phyloP scores from a whole-genome alignment of 805 yeast genomes.

The Yamadazyma nakazawae region DNA sequence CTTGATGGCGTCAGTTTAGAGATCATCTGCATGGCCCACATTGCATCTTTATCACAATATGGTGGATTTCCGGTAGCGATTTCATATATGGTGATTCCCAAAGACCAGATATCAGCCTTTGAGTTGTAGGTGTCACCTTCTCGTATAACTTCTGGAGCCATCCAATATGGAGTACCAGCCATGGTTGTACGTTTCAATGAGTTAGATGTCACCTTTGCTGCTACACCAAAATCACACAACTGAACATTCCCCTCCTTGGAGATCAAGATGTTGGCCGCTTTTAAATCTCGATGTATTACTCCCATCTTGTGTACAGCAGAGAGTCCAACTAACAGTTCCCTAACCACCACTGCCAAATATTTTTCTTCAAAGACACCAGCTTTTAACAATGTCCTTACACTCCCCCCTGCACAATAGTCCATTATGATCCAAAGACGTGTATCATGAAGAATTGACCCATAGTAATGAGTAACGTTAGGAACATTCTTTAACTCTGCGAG shows the following conservation, averaged over 20 bases:
- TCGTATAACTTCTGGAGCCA: constrained; percentile 98
- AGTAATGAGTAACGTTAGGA: constrained; percentile 91
- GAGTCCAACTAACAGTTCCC: constrained; percentile 79
- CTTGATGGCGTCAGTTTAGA: constrained; percentile 94
- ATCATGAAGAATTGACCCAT: constrained; percentile 82
- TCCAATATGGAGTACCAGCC: constrained; percentile 97
- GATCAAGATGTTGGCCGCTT: constrained; percentile 92
- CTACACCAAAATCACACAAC: constrained; percentile 97
- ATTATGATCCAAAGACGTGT: constrained; percentile 95
- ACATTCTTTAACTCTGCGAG: constrained; percentile 75
- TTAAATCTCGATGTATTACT: constrained; percentile 92
- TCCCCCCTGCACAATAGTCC: constrained; percentile 98
- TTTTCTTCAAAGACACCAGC: constrained; percentile 88
- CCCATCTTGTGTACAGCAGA: constrained; percentile 82
- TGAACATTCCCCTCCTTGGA: constrained; percentile 87
- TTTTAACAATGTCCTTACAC: constrained; percentile 76
- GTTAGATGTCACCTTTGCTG: constrained; percentile 81
- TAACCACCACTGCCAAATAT: constrained; percentile 75
- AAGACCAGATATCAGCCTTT: constrained; percentile 96
- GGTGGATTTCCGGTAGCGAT: constrained; percentile 98
- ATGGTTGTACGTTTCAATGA: constrained; percentile 83
- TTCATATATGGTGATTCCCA: constrained; percentile 92
- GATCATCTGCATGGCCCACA: constrained; percentile 90
- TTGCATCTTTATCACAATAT: constrained; percentile 89
- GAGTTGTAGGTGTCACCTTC: constrained; percentile 86